A percentile compares a stretch with the other conserved stretches of the same genome.
Evolutionary conservation across 441 rosid species (phyloP).

Genomic region (Hura crepitans): DNA sequence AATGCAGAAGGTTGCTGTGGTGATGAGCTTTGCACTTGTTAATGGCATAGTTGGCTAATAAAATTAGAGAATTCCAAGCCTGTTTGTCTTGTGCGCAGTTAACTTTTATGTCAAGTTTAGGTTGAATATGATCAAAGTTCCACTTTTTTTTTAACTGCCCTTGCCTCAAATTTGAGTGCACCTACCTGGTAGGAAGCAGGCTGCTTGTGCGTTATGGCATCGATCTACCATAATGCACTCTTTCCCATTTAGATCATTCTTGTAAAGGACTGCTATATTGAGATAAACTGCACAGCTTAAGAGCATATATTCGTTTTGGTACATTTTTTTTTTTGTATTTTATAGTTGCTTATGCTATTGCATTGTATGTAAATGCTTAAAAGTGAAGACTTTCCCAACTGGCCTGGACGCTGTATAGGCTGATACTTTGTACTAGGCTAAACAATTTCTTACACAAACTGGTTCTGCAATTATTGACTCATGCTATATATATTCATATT

Average conservation of each 20-base stretch:
- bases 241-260: background rate
- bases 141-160: background rate
- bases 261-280: background rate
- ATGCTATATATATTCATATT: background rate
- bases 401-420: too few species aligned
- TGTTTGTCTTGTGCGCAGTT: background rate
- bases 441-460: too few species aligned
- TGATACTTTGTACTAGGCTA: too few species aligned
- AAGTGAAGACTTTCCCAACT: background rate
- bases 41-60: conserved; percentile 1
- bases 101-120: background rate
- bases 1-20: background rate
- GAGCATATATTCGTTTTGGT: background rate
- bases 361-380: background rate
- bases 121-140: background rate
- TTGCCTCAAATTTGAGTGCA: background rate
- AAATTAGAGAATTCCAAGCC: background rate
- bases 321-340: too few species aligned
- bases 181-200: background rate
- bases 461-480: background rate
- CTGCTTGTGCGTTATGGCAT: background rate
- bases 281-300: background rate
- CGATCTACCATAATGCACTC: background rate
- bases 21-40: background rate
- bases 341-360: background rate